Percentiles rank a stretch among this genome's conserved stretches.
Conservation (phyloP, 768 basidiomycete genomes). For the Boletus reticulatus region DNA sequence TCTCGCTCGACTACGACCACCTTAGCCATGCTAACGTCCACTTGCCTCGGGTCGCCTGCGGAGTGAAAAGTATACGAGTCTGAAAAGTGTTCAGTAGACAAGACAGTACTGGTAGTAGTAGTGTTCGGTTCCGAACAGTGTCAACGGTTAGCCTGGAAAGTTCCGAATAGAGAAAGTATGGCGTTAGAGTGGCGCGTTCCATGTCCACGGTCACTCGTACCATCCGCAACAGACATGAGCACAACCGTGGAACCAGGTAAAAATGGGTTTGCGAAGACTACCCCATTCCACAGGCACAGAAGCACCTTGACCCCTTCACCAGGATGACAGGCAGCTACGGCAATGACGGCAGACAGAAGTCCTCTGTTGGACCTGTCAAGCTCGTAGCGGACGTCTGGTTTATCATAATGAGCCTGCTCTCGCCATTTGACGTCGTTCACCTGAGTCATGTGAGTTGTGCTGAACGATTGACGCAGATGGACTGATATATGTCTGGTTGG, state of each 20-base stretch:
- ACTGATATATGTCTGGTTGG: background rate
- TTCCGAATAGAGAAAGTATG: constrained; percentile 5
- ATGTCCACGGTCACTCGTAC: constrained; percentile 4
- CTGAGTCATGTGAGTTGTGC: constrained; percentile 26
- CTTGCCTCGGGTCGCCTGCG: background rate
- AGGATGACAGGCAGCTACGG: background rate
- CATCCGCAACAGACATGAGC: background rate
- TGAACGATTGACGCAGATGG: too few relatives aligned
- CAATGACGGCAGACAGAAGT: background rate
- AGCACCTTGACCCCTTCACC: background rate
- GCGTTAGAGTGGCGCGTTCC: constrained; percentile 20
- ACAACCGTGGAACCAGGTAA: constrained; percentile 6
- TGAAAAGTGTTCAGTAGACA: too few relatives aligned
- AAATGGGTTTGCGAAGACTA: constrained; percentile 2
- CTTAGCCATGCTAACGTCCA: background rate
- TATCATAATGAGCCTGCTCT: constrained; percentile 27
- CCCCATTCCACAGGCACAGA: background rate
- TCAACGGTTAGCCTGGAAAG: too few relatives aligned
- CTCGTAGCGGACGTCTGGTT: constrained; percentile 30
- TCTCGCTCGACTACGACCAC: constrained; percentile 19
- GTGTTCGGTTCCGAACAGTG: too few relatives aligned
- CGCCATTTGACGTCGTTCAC: constrained; percentile 23
- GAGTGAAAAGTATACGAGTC: too few relatives aligned
- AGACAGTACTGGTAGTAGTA: too few relatives aligned
- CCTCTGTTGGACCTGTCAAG: background rate